Evolutionary conservation across 2,329 filamentous ascomycete genomes (phyloP).

Genomic region (Harringtonia lauricola): DNA sequence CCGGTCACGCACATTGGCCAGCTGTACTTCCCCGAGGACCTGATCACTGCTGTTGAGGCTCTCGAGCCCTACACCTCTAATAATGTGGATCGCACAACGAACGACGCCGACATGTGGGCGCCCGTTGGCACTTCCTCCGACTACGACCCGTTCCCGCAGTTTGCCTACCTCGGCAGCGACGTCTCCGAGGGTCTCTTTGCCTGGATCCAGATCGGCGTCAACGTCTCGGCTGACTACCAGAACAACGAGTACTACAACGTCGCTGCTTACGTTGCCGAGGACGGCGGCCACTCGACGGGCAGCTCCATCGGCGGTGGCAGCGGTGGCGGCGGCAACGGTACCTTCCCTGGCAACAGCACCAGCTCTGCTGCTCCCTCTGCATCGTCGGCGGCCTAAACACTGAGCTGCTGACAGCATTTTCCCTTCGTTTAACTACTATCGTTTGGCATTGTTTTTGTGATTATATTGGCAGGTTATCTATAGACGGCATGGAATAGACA

Average conservation of each 20-base stretch:
- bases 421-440: too few species aligned
- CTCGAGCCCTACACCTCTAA: constrained; percentile 33
- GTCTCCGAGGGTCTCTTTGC: constrained; percentile 35
- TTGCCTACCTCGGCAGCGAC: constrained; percentile 41
- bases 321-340: constrained; percentile 1
- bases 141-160: constrained; percentile 39
- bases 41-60: constrained; percentile 36
- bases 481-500: too few species aligned
- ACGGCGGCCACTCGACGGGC: constrained; percentile 2
- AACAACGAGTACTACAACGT: constrained; percentile 36
- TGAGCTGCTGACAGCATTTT: too few species aligned
- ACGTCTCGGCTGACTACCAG: constrained; percentile 25
- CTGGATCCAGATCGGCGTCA: constrained; percentile 39
- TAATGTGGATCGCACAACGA: constrained; percentile 28
- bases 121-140: constrained; percentile 25
- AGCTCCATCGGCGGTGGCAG: constrained; percentile 1
- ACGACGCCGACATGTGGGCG: constrained; percentile 30
- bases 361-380: too few species aligned
- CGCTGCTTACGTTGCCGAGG: constrained; percentile 8
- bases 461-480: too few species aligned
- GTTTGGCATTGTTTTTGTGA: too few species aligned
- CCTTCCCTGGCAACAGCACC: too few species aligned
- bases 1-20: constrained; percentile 42
- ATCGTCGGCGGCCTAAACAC: too few species aligned
- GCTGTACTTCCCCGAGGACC: constrained; percentile 46